Evolutionary conservation across 2,329 filamentous ascomycete genomes (phyloP), one percentile per base, ranked within the genome.

Genomic region (Fusarium begoniae): DNA sequence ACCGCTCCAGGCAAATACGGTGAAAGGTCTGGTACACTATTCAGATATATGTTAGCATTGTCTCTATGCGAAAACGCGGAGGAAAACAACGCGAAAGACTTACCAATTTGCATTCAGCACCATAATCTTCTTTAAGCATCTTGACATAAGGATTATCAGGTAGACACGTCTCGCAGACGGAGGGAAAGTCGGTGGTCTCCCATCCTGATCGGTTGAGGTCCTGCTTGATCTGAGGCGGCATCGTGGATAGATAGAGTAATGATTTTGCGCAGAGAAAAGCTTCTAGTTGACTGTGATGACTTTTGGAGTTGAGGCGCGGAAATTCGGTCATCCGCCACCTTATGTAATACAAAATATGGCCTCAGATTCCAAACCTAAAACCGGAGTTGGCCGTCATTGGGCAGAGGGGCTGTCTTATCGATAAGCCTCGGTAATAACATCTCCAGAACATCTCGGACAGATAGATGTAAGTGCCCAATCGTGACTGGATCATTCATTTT

Each of bases 121-220:
- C 96, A 79, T 97, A 92, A 82, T 99, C 96, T 81, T 98, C 95
- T 84, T 99, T 99, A 69, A 99, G 88, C 95, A 99, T 98, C 84
- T 98, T 96, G 48, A 99, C 96, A 80, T 97, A 99, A 5, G 96
- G 96, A 79, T 98, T 98, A 71, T 98, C 95, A 22, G 96, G 95
- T 5, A 99, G 89, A 82, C 96, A 99, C 80, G 92, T 95, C 84
- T 99, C 96, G 86, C 91, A 96, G 40, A 96, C 93, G 6, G 93
- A 95, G 14, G 94, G 94, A 79, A 96, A 95, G 83, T 96, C 94
- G 55, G 94, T 96, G 38, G 94, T 93, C 84, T 99, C 96, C 95
- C 95, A 98, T 68, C 96, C 96, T 24, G 95, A 96, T 61, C 96
- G 91, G 85, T 98, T 98, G 53, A 98, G 89, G 81, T 98, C 95